Percentiles rank a stretch among this genome's conserved stretches.
Conservation (phyloP, 1,284 basidiomycete species). For the Vanrija humicola region DNA sequence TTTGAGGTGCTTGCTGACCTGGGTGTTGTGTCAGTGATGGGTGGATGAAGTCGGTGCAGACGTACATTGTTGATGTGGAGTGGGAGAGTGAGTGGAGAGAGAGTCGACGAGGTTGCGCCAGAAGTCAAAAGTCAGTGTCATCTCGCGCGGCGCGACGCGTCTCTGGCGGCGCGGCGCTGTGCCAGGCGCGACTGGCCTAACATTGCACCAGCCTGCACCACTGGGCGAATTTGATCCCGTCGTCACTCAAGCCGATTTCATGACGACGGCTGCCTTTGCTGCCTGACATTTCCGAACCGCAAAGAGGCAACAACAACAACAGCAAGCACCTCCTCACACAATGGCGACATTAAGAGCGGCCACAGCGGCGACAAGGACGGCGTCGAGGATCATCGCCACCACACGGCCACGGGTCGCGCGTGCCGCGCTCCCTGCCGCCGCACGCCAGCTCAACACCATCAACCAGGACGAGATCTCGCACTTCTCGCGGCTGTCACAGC, state of each 20-base stretch:
- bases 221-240: no score
- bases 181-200: no score
- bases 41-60: neutral
- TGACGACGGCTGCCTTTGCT: no score
- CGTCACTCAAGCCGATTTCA: no score
- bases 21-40: neutral
- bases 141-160: no score
- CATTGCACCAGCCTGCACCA: no score
- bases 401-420: neutral
- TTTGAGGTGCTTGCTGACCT: no score
- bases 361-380: neutral
- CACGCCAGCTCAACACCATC: conserved; percentile 52
- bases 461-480: conserved; percentile 82
- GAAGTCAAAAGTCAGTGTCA: no score
- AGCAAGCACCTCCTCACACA: neutral
- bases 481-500: conserved; percentile 83
- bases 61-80: neutral
- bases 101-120: no score
- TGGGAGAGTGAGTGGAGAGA: neutral
- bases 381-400: neutral
- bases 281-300: no score
- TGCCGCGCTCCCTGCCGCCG: neutral
- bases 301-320: neutral
- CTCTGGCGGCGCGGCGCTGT: no score
- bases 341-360: neutral